phyloP scores from a whole-genome alignment of 306 rosid species.

The Casuarina equisetifolia region DNA sequence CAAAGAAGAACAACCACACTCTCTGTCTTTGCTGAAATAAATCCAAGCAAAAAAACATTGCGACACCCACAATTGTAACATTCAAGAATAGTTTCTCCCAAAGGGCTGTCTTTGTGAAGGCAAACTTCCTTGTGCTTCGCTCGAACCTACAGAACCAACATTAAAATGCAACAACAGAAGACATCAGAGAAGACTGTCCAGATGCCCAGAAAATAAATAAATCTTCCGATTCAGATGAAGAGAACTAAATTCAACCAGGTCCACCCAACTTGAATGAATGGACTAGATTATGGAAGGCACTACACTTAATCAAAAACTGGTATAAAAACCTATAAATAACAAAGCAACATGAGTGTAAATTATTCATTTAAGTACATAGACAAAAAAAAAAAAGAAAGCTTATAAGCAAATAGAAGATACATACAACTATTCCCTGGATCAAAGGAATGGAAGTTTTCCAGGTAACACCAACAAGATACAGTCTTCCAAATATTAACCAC shows the following conservation, averaged over 20 bases:
- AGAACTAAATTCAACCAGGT: not conserved
- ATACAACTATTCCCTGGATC: not conserved
- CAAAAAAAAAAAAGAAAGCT: not conserved
- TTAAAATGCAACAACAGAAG: constrained; percentile 1
- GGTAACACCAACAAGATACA: not conserved
- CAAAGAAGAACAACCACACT: constrained; percentile 98
- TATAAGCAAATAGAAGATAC: not conserved
- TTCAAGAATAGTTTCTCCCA: constrained; percentile 99
- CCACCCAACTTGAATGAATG: not conserved
- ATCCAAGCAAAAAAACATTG: constrained; percentile 96
- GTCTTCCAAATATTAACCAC: not conserved
- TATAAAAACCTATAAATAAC: not conserved
- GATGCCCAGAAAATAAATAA: not conserved
- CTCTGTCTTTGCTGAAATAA: constrained; percentile 99
- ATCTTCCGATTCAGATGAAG: not conserved
- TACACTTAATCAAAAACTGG: not conserved
- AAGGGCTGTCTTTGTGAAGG: constrained; percentile 95
- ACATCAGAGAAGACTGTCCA: not conserved
- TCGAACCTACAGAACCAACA: constrained; percentile 69
- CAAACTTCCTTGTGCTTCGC: constrained; percentile 99
- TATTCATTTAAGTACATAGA: not conserved
- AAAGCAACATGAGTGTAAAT: not conserved
- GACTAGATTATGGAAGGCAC: not conserved
- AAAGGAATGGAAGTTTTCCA: not conserved
- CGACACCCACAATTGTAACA: constrained; percentile 99